phyloP scores from a whole-genome alignment of 2,329 filamentous ascomycete genomes.

The Pezicula rhizophila region DNA sequence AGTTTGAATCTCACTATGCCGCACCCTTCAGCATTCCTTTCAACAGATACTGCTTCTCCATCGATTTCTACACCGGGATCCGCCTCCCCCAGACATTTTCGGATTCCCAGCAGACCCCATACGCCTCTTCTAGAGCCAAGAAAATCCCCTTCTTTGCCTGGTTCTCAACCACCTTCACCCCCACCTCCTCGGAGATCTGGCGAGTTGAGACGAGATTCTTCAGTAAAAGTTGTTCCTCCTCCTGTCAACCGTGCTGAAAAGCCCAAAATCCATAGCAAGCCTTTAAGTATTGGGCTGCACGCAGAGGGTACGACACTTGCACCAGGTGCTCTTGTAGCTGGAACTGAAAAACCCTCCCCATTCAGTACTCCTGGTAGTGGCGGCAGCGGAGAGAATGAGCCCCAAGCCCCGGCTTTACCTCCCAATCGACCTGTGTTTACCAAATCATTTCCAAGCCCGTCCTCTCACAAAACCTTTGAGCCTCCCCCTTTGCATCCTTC shows the following conservation, averaged over 20 bases:
- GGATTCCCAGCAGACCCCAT: conserved; percentile 48
- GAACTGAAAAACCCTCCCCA: conserved; percentile 52
- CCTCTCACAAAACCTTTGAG: conserved; percentile 34
- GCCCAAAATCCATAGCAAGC: conserved; percentile 49
- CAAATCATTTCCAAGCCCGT: conserved; percentile 18
- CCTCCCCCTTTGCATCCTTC: conserved; percentile 48
- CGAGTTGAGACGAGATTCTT: conserved; percentile 44
- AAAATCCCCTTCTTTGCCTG: conserved; percentile 41
- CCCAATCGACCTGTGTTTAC: conserved; percentile 41
- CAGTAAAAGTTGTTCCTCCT: conserved; percentile 48
- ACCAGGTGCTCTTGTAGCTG: conserved; percentile 9
- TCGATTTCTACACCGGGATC: conserved; percentile 33
- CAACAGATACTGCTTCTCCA: conserved; percentile 14
- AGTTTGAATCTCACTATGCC: conserved; percentile 17
- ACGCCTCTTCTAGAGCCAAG: conserved; percentile 44
- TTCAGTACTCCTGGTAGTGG: conserved; percentile 79
- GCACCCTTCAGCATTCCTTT: conserved; percentile 18
- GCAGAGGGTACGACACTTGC: conserved; percentile 25
- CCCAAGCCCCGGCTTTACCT: conserved; percentile 42
- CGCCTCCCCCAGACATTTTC: conserved; percentile 38
- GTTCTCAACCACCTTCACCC: conserved; percentile 53
- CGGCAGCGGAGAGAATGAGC: conserved; percentile 48
- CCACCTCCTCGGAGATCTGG: conserved; percentile 58
- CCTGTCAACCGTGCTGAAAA: conserved; percentile 79
- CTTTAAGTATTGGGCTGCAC: conserved; percentile 22